Percentiles rank a stretch among this genome's conserved stretches.
Conservation (phyloP, 2,329 filamentous ascomycete genomes). For the Scedosporium dehoogii region DNA sequence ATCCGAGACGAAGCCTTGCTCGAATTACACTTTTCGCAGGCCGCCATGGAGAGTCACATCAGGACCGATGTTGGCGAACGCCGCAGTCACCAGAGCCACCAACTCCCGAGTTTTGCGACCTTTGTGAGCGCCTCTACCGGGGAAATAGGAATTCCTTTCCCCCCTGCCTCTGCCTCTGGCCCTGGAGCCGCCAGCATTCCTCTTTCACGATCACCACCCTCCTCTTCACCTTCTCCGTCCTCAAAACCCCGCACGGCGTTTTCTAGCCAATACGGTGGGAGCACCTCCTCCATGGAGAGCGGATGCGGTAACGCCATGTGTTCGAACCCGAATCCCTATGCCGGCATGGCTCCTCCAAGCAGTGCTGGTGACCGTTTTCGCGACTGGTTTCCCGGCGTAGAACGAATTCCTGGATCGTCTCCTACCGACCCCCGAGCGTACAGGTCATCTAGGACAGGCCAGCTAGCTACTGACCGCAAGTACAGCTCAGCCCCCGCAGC, state of each 20-base stretch:
- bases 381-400: conserved; percentile 1
- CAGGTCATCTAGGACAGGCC: neutral
- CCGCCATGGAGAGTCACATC: neutral
- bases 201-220: neutral
- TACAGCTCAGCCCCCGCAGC: neutral
- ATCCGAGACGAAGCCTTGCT: neutral
- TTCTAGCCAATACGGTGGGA: neutral
- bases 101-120: neutral
- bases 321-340: neutral
- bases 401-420: neutral
- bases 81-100: neutral
- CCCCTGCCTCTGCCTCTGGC: neutral
- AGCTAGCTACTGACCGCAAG: neutral
- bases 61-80: neutral
- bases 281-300: neutral
- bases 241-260: neutral
- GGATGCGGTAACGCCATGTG: neutral
- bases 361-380: neutral
- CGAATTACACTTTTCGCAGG: neutral
- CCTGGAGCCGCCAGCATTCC: neutral
- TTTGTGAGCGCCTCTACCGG: neutral
- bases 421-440: neutral
- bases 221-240: neutral
- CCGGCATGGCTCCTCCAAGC: neutral
- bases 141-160: neutral